Evolutionary conservation across 1,284 basidiomycete genomes (phyloP).

Genomic region (Apiotrichum veenhuisii): DNA sequence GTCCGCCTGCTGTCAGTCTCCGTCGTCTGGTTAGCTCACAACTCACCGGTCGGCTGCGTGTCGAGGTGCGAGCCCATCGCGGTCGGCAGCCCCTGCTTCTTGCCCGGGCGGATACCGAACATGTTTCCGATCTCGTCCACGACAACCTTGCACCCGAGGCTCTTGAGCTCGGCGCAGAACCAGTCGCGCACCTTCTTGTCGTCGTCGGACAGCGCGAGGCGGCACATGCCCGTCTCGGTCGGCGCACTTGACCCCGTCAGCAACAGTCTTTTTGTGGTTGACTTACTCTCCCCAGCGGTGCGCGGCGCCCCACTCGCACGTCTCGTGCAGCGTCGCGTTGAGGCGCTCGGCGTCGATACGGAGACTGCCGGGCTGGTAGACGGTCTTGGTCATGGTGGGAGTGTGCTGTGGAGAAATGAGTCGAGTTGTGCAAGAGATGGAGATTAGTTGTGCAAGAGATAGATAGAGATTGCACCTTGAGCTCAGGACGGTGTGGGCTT

Average conservation of each 20-base stretch:
- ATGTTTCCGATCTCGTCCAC: conserved; percentile 43
- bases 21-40: no score
- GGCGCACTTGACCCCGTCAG: background rate
- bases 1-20: conserved; percentile 15
- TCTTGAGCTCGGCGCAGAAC: conserved; percentile 31
- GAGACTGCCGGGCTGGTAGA: conserved; percentile 10
- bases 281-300: conserved; percentile 16
- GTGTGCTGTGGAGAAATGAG: background rate
- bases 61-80: conserved; percentile 38
- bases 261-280: no score
- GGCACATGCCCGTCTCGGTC: conserved; percentile 22
- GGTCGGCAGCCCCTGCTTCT: conserved; percentile 21
- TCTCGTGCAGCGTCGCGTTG: conserved; percentile 36
- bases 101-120: conserved; percentile 31
- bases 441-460: no score
- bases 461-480: no score
- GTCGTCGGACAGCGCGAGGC: conserved; percentile 34
- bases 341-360: conserved; percentile 30
- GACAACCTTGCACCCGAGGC: conserved; percentile 34
- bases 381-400: conserved; percentile 7
- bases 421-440: no score
- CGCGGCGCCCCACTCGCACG: conserved; percentile 32
- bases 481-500: no score
- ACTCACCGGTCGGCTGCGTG: conserved; percentile 29
- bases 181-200: conserved; percentile 37